Percentiles rank a stretch among this genome's conserved stretches.
Conservation (phyloP, 331 rosid species). For the Rosa hybrid region DNA sequence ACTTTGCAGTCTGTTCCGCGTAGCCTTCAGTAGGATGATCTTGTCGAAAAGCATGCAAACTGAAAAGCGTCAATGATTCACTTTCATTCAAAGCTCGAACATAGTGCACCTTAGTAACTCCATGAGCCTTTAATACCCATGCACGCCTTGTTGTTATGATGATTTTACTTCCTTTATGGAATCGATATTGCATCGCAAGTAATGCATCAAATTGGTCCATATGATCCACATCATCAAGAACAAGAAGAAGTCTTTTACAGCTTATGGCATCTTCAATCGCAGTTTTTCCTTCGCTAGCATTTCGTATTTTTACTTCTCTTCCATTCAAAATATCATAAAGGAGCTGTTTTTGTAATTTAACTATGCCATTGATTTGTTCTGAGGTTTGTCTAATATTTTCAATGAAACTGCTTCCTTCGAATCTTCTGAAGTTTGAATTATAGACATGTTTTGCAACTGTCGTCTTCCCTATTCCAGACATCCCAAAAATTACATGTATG, state of each 20-base stretch:
- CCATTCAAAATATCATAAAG: background rate
- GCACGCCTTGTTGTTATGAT: conserved; percentile 18
- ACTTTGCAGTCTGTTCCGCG: background rate
- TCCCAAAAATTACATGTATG: conserved; percentile 1
- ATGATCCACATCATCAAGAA: conserved; percentile 26
- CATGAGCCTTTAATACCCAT: background rate
- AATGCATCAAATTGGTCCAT: conserved; percentile 18
- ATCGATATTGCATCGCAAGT: background rate
- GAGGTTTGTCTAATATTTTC: background rate
- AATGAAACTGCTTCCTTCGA: conserved; percentile 13
- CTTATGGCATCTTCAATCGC: background rate
- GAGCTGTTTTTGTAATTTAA: conserved; percentile 3
- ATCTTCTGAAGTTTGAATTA: background rate
- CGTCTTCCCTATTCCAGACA: conserved; percentile 25
- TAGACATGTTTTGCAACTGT: conserved; percentile 6
- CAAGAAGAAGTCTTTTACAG: background rate
- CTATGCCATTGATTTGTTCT: background rate
- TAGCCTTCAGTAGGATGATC: background rate
- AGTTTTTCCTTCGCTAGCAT: background rate
- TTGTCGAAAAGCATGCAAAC: conserved; percentile 18
- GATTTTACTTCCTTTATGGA: conserved; percentile 15
- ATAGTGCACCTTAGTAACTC: background rate
- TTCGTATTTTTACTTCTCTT: background rate
- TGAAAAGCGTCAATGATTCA: conserved; percentile 16
- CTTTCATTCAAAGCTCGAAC: background rate